Evolutionary conservation across 163 green algal genomes (phyloP).

Genomic region (Smithsoniella earleae): DNA sequence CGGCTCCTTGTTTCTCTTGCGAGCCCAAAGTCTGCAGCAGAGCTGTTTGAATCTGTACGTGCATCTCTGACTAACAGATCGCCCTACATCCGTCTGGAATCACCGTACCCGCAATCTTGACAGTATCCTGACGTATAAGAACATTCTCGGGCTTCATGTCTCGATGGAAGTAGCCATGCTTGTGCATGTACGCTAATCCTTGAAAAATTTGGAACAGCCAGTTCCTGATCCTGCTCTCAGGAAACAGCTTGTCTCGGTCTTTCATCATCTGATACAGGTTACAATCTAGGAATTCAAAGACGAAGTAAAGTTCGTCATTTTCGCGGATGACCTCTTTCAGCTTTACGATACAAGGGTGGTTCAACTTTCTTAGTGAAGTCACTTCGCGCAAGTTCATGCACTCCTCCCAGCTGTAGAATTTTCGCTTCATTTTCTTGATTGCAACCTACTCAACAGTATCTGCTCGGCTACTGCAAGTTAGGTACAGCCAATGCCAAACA

Average conservation of each 20-base stretch:
- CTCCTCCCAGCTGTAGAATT: conserved; percentile 90
- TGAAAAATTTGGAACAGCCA: conserved; percentile 85
- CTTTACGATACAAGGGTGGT: conserved; percentile 85
- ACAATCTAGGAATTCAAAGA: conserved; percentile 92
- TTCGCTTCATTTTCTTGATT: conserved; percentile 97
- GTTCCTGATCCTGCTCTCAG: conserved; percentile 67
- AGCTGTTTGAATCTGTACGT: too few species aligned
- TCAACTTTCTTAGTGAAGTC: conserved; percentile 82
- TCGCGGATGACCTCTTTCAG: conserved; percentile 94
- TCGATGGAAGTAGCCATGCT: conserved; percentile 87
- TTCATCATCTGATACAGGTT: conserved; percentile 96
- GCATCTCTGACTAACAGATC: too few species aligned
- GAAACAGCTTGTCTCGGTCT: conserved; percentile 68
- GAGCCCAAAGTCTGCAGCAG: conserved; percentile 78
- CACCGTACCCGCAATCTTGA: conserved; percentile 62
- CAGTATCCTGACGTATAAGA: conserved; percentile 63
- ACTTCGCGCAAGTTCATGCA: conserved; percentile 87
- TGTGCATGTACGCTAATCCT: conserved; percentile 86
- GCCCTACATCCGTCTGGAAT: neutral
- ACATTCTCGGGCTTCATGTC: conserved; percentile 98
- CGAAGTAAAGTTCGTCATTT: conserved; percentile 90
- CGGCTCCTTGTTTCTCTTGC: conserved; percentile 74
- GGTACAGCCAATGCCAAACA: too few species aligned
- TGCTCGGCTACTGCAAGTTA: too few species aligned
- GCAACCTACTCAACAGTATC: conserved; percentile 58